Base-by-base conservation (phyloP, 345 rosid genomes). In the Bruguiera parviflora region DNA sequence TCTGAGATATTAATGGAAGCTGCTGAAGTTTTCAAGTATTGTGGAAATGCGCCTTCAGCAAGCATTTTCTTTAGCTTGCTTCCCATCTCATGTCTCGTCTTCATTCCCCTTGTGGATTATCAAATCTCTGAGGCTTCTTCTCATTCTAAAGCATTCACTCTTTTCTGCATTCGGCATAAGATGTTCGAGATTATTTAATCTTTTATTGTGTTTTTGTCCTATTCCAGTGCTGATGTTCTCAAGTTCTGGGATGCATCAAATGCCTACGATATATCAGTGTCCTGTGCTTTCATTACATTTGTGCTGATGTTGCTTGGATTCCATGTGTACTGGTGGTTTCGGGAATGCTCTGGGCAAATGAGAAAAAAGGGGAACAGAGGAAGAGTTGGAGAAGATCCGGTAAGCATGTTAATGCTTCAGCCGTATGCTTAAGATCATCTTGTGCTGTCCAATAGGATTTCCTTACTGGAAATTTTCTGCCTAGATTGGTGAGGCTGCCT, bases 271-370 rank as follows among this genome's bases (percentile, higher is more conserved):
- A 80, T 33, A 15, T 53, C 69, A 33, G 16, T 86, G 73, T 95
- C 90, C 85, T 92, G 92, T 73, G 76, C 80, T 51, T 89, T 87
- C 86, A 96, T 90, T 81, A 87, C 96, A 29, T 71, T 92, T 97
- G 69, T 96, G 75, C 79, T 96, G 82, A 90, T 66, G 83, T 80
- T 96, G 65, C 85, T 96, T 66, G 90, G 86, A 32, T 92, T 92
- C 90, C 99, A 92, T 78, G 75, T 92, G 58, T 96, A 96, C 78
- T 96, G 98, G 99, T 96, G 98, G 99, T 65, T 77, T 80, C 94
- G 89, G 68, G 92, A 92, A 61, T 90, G 80, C 71, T 77, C 91
- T 46, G 92, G 90, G 99, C 89, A 89, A 60, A 80, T 32, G 76
- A 86, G 85, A 83, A 94, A 90, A 65, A 84, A 89, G 32, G 79